Evolutionary conservation across 768 basidiomycete species (phyloP).

Genomic region (Chlorophyllum brunneum): DNA sequence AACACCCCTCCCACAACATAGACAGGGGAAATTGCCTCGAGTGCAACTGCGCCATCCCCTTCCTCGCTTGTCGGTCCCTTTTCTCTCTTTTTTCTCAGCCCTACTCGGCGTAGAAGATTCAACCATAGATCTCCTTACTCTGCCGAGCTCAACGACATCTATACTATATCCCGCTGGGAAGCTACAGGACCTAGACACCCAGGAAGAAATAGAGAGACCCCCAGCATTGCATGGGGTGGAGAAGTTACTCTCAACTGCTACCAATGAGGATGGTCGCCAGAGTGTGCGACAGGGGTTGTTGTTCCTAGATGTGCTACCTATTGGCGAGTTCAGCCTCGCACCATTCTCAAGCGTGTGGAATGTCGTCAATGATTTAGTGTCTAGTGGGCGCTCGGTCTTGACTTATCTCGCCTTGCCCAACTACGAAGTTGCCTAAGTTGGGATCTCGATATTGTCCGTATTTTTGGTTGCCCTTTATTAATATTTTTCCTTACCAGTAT

Average conservation of each 20-base stretch:
- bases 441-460: not conserved
- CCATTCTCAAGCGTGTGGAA: not conserved
- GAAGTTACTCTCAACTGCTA: not conserved
- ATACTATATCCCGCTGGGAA: conserved; percentile 25
- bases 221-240: not conserved
- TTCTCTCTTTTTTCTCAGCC: conserved; percentile 33
- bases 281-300: not conserved
- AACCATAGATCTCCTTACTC: conserved; percentile 32
- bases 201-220: not conserved
- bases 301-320: not conserved
- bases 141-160: conserved; percentile 24
- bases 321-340: not conserved
- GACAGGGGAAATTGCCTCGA: not conserved
- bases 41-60: conserved; percentile 16
- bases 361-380: not conserved
- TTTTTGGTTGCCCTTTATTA: no score
- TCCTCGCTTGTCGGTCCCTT: conserved; percentile 29
- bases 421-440: no score
- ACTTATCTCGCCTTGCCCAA: not conserved
- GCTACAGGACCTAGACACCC: not conserved
- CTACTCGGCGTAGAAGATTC: conserved; percentile 34
- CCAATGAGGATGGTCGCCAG: not conserved
- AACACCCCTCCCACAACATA: not conserved
- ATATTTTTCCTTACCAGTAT: no score
- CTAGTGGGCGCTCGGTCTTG: not conserved